A percentile compares a stretch with the other conserved stretches of the same genome.
These are phyloP conservation scores for Fabrea salina DNA, from an alignment of 169 alveolate genomes.

Conservation along the genomic window DNA sequence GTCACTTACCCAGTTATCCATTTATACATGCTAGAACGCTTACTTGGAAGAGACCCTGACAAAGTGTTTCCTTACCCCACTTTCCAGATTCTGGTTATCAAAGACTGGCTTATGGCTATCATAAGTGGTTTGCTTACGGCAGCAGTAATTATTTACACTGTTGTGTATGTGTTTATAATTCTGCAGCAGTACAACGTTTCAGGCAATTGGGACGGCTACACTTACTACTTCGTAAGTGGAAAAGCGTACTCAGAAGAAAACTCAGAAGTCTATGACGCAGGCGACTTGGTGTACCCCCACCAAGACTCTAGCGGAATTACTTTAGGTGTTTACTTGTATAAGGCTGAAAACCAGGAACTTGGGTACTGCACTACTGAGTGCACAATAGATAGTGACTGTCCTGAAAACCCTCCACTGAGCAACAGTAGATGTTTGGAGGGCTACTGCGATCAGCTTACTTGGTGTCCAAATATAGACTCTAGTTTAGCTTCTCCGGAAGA, in stretches of 20 bases:
- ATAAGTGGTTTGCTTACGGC: neutral
- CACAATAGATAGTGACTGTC: neutral
- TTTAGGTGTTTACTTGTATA: neutral
- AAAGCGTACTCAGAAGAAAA: constrained; percentile 13
- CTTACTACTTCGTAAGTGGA: neutral
- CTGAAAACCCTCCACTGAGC: neutral
- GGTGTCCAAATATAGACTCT: constrained; percentile 23
- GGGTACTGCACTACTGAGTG: constrained; percentile 27
- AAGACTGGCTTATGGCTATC: constrained; percentile 6
- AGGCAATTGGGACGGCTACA: neutral
- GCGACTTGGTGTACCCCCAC: constrained; percentile 12
- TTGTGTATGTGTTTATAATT: neutral
- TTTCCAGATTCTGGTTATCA: neutral
- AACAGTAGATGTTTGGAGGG: neutral
- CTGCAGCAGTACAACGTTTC: neutral
- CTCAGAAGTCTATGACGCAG: neutral
- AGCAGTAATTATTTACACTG: neutral
- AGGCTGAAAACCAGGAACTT: neutral
- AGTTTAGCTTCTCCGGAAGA: neutral
- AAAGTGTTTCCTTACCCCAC: constrained; percentile 1
- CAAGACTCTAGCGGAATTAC: constrained; percentile 16
- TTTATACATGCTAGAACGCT: neutral
- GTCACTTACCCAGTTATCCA: constrained; percentile 17
- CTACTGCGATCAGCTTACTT: neutral
- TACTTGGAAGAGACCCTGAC: constrained; percentile 20